Evolutionary conservation across 305 asterid species (phyloP), one percentile per base, ranked within the genome.

Genomic region (Striga hermonthica): DNA sequence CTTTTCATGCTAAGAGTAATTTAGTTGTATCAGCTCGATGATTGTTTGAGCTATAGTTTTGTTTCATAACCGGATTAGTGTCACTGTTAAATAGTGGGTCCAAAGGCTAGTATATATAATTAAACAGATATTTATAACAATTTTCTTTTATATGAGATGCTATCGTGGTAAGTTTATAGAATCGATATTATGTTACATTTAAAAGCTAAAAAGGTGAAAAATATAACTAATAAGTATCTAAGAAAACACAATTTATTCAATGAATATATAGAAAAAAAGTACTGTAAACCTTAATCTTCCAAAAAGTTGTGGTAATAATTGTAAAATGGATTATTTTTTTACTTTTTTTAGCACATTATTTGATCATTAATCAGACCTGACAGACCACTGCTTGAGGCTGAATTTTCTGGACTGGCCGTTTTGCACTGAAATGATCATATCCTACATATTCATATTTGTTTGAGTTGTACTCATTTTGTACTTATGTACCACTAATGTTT

Each of bases 31-130:
- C 57, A 13, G 12, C 54, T 68, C 15, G n/a, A 54, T 10, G 41
- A 49, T 40, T 41, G 28, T 60, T n/a, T 47, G 45, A 50, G 60
- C 39, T 65, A 34, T 49, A 52, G 68, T 7, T 55, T 55, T 31
- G 60, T 35, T 55, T n/a, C 60, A 28, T 54, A 54, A 55, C 40
- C 8, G 8, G 40, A 55, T 22, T 54, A 4, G 39, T 55, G 60
- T 55, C 40, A 9, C 60, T 28, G 41, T 35, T 9, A 7, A 55
- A 9, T 55, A 55, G 11, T 15, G 15, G 15, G 31, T n/a, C 34
- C 60, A 55, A 7, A 28, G 10, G 14, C 40, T 15, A 10, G 41
- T 9, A 38, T 40, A 55, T 28, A 3, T 6, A 55, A 31, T 55
- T 4, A 55, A 55, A 50, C 16, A 31, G 3, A 22, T 22, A 22